Percentiles rank a stretch among this genome's conserved stretches.
Conservation (phyloP, 2,329 filamentous ascomycete species). For the Botrytis fabae region DNA sequence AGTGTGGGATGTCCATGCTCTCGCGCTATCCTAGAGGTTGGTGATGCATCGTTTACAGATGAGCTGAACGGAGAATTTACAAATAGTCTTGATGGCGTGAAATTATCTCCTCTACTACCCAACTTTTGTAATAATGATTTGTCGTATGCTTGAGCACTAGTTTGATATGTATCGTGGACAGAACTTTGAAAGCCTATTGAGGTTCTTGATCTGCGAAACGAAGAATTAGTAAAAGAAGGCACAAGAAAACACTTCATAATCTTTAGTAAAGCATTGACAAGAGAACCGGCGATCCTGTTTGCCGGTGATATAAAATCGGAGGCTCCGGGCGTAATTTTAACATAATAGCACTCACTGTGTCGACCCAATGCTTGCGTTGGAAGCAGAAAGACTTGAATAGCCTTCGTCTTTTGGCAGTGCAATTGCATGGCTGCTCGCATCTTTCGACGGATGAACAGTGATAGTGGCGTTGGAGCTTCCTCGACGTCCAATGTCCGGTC, state of each 20-base stretch:
- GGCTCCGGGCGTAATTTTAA: conserved; percentile 2
- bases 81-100: conserved; percentile 38
- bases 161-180: conserved; percentile 41
- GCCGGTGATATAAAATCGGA: background rate
- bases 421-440: background rate
- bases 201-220: conserved; percentile 31
- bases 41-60: conserved; percentile 40
- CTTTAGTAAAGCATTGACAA: conserved; percentile 6
- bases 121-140: conserved; percentile 43
- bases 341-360: conserved; percentile 36
- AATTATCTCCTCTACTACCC: conserved; percentile 40
- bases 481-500: conserved; percentile 39
- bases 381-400: conserved; percentile 42
- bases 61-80: conserved; percentile 38
- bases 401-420: conserved; percentile 40
- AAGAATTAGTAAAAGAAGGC: conserved; percentile 22
- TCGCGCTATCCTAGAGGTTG: conserved; percentile 38
- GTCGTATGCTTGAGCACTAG: conserved; percentile 43
- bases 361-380: conserved; percentile 39
- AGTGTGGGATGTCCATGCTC: conserved; percentile 37
- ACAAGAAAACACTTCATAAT: background rate
- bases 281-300: conserved; percentile 1
- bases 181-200: conserved; percentile 40
- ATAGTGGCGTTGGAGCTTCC: conserved; percentile 45
- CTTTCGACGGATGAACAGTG: conserved; percentile 47